Evolutionary conservation across 2,329 filamentous ascomycete species (phyloP), one percentile per base, ranked within the genome.

Genomic region (Fusarium hainanense): DNA sequence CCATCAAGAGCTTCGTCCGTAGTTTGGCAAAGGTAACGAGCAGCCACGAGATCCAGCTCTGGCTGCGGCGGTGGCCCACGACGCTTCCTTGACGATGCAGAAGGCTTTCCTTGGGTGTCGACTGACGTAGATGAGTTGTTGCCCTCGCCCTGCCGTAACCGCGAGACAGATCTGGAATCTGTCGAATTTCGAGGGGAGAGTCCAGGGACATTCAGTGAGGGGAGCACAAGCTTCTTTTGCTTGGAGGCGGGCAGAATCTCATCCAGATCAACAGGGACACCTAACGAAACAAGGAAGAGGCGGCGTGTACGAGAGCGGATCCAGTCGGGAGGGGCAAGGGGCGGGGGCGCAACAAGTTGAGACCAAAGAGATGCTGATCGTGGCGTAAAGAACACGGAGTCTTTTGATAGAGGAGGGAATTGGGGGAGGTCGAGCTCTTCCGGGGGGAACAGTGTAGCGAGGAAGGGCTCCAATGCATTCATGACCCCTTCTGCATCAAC

Each of bases 221-320:
- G 96, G 3, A 99, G 87, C 7, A 99, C 88, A 20, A 99, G 90
- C 78, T 98, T 98, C 86, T 98, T 98, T 79, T 99, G 96, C 80
- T 98, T 98, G 14, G 93, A 97, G 0, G 95, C 94, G 1, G 96
- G 96, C 10, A 99, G 88, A 58, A 99, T 98, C 82, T 99, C 96
- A 80, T 99, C 96, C 0, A 99, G 86, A 75, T 99, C 96, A 46
- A 99, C 93, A 3, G 96, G 96, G 0, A 99, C 96, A 20, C 96
- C 96, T 0, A 99, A 88, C 2, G 94, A 98, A 56, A 99, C 94
- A 43, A 99, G 89, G 79, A 99, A 99, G 27, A 99, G 88, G 28
- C 96, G 92, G 55, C 96, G 90, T 74, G 97, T 99, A 54, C 94
- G 93, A 54, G 94, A 97, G 69, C 96, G 93, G 63, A 98, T 97